Evolutionary conservation across 495 filamentous ascomycete genomes (phyloP).

Genomic region (Aspergillus sclerotioniger): DNA sequence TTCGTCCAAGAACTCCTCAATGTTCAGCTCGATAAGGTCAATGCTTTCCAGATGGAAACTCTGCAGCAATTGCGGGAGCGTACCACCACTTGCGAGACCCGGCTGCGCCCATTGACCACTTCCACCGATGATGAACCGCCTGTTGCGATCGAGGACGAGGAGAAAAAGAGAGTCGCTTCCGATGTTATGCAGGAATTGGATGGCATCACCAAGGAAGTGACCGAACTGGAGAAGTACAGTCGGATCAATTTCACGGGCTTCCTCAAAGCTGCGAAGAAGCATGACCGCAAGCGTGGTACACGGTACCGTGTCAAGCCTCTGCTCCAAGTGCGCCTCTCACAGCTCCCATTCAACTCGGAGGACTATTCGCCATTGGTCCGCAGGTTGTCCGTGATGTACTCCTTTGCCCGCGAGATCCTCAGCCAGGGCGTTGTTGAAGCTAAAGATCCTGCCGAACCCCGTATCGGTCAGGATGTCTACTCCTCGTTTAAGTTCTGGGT

Average conservation of each 20-base stretch:
- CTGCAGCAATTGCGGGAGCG: slow-evolving; percentile 69
- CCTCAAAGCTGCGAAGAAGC: slow-evolving; percentile 97
- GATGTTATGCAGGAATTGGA: slow-evolving; percentile 79
- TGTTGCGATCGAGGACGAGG: slow-evolving; percentile 31
- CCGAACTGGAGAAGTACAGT: slow-evolving; percentile 90
- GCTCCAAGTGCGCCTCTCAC: slow-evolving; percentile 81
- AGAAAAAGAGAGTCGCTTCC: slow-evolving; percentile 55
- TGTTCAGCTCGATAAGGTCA: slow-evolving; percentile 91
- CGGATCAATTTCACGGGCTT: slow-evolving; percentile 97
- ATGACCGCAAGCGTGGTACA: slow-evolving; percentile 83
- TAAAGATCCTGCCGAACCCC: slow-evolving; percentile 37
- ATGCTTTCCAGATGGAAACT: slow-evolving; percentile 79
- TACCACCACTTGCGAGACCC: slow-evolving; percentile 53
- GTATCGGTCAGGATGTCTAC: slow-evolving; percentile 62
- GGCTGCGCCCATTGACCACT: slow-evolving; percentile 47
- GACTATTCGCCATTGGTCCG: slow-evolving; percentile 88
- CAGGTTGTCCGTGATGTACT: slow-evolving; percentile 89
- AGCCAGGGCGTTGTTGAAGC: slow-evolving; percentile 50
- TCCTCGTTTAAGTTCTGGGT: slow-evolving; percentile 99
- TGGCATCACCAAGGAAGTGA: slow-evolving; percentile 81
- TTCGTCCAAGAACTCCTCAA: slow-evolving; percentile 96
- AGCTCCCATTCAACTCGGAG: slow-evolving; percentile 91
- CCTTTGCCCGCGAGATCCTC: slow-evolving; percentile 81
- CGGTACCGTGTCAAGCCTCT: slow-evolving; percentile 85
- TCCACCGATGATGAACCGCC: slow-evolving; percentile 28